Evolutionary conservation across 179 eudicot genomes (phyloP).

Genomic region (Silene noctiflora): DNA sequence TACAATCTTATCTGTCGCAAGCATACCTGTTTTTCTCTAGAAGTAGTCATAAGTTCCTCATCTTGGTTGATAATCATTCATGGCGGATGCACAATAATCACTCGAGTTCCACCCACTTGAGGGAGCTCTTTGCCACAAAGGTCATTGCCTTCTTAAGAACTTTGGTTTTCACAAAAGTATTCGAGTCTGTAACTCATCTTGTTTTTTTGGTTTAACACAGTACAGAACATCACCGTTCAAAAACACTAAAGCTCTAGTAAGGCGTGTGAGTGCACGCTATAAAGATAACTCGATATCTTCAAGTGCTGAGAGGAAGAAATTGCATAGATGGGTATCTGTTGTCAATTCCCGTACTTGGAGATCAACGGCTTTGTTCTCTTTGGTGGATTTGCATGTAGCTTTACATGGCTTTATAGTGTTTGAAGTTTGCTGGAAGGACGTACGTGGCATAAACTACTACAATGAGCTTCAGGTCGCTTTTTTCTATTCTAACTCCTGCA

Average conservation of each 20-base stretch:
- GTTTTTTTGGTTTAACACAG: constrained; percentile 36
- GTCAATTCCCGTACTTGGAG: constrained; percentile 37
- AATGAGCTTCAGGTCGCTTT: constrained; percentile 78
- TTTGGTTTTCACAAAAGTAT: neutral
- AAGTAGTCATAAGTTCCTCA: constrained; percentile 57
- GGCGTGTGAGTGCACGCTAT: constrained; percentile 34
- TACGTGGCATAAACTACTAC: constrained; percentile 84
- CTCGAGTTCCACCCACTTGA: constrained; percentile 67
- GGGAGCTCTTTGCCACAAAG: constrained; percentile 91
- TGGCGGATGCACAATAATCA: constrained; percentile 66
- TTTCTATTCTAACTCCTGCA: neutral
- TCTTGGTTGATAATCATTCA: constrained; percentile 86
- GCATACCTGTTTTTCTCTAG: constrained; percentile 66
- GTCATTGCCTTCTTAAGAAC: constrained; percentile 36
- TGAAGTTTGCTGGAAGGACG: constrained; percentile 81
- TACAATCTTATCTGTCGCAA: constrained; percentile 88
- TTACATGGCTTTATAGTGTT: constrained; percentile 87
- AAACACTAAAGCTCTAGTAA: constrained; percentile 35
- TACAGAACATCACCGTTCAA: constrained; percentile 50
- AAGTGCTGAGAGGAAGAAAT: constrained; percentile 35
- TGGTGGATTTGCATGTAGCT: constrained; percentile 69
- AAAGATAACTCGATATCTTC: constrained; percentile 36
- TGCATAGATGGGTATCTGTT: constrained; percentile 34
- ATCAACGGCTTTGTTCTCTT: constrained; percentile 60
- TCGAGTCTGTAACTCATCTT: constrained; percentile 16